Conservation (phyloP, 768 basidiomycete genomes). For the Pilatotrama ljubarskyi region DNA sequence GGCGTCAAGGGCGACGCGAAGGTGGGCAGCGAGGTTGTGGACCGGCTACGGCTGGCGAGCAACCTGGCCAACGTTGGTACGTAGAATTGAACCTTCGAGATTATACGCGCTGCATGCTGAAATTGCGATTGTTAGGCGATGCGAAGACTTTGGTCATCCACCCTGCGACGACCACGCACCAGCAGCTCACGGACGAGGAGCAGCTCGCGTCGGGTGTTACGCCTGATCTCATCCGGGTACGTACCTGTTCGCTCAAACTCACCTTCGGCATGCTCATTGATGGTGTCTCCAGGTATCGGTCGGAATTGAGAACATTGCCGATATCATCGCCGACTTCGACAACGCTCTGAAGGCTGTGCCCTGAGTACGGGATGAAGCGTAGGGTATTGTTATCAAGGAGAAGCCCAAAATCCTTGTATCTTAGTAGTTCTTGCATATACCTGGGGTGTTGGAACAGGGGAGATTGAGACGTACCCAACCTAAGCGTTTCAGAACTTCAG, state of each 20-base stretch:
- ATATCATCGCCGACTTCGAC: slow-evolving; percentile 47
- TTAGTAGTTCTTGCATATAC: neutral
- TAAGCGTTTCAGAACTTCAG: too few relatives aligned
- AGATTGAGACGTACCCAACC: too few relatives aligned
- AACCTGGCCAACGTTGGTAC: slow-evolving; percentile 71
- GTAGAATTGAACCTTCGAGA: slow-evolving; percentile 35
- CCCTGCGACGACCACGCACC: slow-evolving; percentile 76
- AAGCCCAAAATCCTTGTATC: neutral
- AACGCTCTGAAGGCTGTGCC: slow-evolving; percentile 36
- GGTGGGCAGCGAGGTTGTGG: slow-evolving; percentile 61
- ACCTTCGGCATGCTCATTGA: neutral
- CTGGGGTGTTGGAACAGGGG: too few relatives aligned
- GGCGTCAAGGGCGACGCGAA: slow-evolving; percentile 60
- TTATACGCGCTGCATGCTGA: slow-evolving; percentile 1
- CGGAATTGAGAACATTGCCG: slow-evolving; percentile 43
- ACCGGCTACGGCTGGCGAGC: slow-evolving; percentile 68
- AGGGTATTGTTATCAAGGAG: neutral
- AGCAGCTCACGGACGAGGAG: slow-evolving; percentile 63
- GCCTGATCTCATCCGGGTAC: slow-evolving; percentile 71
- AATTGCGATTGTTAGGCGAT: slow-evolving; percentile 42
- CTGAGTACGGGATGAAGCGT: neutral
- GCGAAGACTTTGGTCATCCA: slow-evolving; percentile 83
- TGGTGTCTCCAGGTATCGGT: slow-evolving; percentile 35
- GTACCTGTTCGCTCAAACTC: slow-evolving; percentile 19
- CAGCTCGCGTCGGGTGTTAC: slow-evolving; percentile 68